Evolutionary conservation across 169 alveolate genomes (phyloP), one percentile per base, ranked within the genome.

Genomic region (Cryptosporidium tyzzeri): DNA sequence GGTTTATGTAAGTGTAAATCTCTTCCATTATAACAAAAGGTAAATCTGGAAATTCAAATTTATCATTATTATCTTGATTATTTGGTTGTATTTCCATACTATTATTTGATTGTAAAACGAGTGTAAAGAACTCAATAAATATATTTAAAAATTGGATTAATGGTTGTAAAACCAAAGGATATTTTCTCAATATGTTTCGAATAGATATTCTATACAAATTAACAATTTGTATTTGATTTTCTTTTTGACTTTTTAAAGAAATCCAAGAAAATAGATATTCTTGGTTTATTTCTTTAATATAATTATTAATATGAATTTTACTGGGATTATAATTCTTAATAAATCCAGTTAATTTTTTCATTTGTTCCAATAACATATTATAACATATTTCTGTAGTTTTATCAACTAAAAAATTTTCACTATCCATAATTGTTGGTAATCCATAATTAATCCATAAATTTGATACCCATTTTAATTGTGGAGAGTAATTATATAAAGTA

Each of bases 201-300:
- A 80, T 80, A n/a, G 58, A 80, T 0, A 80, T 62, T 39, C 75
- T 80, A 35, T 80, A 62, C 26, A 80, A 65, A 41, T 44, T 80
- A 29, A 80, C 41, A 5, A 41, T 65, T 18, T 65, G 73, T 37
- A 80, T 12, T 62, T 80, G 89, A 48, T 80, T 80, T 45, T 80
- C 89, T 33, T 62, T 80, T n/a, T 80, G 71, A 35, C 73, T 62
- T 41, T 29, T 62, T 48, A 80, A 65, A 14, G 89, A 80, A 16
- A 41, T 23, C 89, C 89, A 80, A 26, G 89, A 59, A 80, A 80
- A 80, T 29, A 62, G 48, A 29, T 62, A 80, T 62, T 80, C 89
- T 39, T 44, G 41, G 1, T 58, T 44, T 14, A 80, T 80, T 4
- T 80, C 41, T 3, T 21, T n/a, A 67, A 67, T 67, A 45, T 80